phyloP scores from a whole-genome alignment of 2,329 filamentous ascomycete species.

The Microdochium paspali region DNA sequence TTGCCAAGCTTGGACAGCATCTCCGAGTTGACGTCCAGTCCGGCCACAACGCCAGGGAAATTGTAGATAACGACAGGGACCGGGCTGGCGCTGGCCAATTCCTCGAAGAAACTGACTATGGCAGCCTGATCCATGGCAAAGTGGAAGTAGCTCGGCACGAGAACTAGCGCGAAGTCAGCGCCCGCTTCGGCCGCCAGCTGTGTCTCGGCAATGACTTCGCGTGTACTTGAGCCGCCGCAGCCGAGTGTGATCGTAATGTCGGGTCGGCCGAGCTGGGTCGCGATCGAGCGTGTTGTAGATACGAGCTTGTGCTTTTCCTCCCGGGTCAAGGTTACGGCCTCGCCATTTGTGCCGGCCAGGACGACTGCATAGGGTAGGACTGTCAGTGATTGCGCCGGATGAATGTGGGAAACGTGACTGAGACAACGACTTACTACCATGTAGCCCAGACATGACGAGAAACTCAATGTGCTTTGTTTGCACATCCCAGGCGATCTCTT shows the following conservation, averaged over 20 bases:
- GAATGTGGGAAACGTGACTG: constrained; percentile 16
- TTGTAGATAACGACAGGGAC: constrained; percentile 65
- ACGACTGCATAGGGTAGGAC: constrained; percentile 34
- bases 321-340: constrained; percentile 59
- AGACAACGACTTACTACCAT: constrained; percentile 23
- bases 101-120: constrained; percentile 53
- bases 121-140: constrained; percentile 50
- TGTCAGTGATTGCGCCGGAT: constrained; percentile 5
- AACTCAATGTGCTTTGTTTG: constrained; percentile 44
- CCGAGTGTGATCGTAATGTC: constrained; percentile 55
- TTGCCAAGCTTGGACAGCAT: constrained; percentile 47
- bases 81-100: constrained; percentile 47
- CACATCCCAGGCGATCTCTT: constrained; percentile 46
- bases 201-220: constrained; percentile 51
- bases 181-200: constrained; percentile 47
- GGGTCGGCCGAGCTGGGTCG: constrained; percentile 43
- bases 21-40: constrained; percentile 59
- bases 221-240: constrained; percentile 50
- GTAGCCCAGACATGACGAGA: constrained; percentile 38
- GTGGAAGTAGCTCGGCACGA: constrained; percentile 56
- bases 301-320: constrained; percentile 56
- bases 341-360: constrained; percentile 64
- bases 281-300: constrained; percentile 48
- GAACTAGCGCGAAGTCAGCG: constrained; percentile 50
- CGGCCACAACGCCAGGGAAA: constrained; percentile 58